phyloP scores from a whole-genome alignment of 176 grass and related monocot genomes.

The bread wheat (Triticum aestivum) region IWGSC_CS_RefSeq_v2.1 NC_057810.1:678357991-678358490 shows the following conservation, averaged over 20 bases:
- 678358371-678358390: no score
- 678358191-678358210: neutral
- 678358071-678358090: neutral
- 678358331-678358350: no score
- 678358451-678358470: no score
- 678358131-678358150: neutral
- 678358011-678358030: neutral
- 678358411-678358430: neutral
- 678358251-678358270: no score
- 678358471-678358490: no score
- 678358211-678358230: neutral
- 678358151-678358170: neutral
- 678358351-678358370: no score
- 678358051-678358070: neutral
- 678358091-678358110: neutral
- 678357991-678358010: neutral
- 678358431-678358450: neutral
- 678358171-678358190: constrained; percentile 24
- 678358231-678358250: neutral
- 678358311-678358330: neutral
- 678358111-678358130: neutral
- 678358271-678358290: neutral
- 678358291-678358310: neutral
- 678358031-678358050: neutral
- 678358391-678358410: no score